Conservation (phyloP, 2,329 filamentous ascomycete species). For the Scleromitrula shiraiana region DNA sequence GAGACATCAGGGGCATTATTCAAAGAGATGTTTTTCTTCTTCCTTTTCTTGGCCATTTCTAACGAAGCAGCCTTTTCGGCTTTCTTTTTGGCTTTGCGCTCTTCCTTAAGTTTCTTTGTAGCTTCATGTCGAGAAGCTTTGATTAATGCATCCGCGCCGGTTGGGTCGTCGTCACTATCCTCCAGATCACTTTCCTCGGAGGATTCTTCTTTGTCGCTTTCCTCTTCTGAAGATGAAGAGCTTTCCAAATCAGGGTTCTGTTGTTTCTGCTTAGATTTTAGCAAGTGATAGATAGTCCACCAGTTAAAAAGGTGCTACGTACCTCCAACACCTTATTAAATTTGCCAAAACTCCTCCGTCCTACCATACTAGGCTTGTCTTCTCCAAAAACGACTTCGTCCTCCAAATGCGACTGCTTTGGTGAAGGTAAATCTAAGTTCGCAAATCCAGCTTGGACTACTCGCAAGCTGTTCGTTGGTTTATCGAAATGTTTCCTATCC, state of each 20-base stretch:
- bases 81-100: constrained; percentile 40
- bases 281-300: not conserved
- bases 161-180: constrained; percentile 31
- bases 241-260: constrained; percentile 30
- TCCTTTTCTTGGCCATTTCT: constrained; percentile 49
- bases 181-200: constrained; percentile 19
- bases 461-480: constrained; percentile 34
- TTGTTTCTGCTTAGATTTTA: constrained; percentile 29
- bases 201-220: constrained; percentile 23
- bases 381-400: constrained; percentile 25
- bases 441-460: constrained; percentile 57
- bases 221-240: constrained; percentile 30
- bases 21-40: constrained; percentile 59
- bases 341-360: constrained; percentile 43
- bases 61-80: constrained; percentile 39
- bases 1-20: constrained; percentile 58
- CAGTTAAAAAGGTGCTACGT: constrained; percentile 1
- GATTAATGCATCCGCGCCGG: constrained; percentile 38
- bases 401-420: constrained; percentile 13
- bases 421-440: constrained; percentile 35
- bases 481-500: constrained; percentile 28
- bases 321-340: constrained; percentile 35
- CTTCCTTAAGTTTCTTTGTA: constrained; percentile 34
- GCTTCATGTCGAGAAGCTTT: constrained; percentile 38
- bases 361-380: constrained; percentile 29